Percentiles rank a stretch among this genome's conserved stretches.
Evolutionary conservation across 2,329 filamentous ascomycete species (phyloP).

Genomic region (Raffaelea albimanens): DNA sequence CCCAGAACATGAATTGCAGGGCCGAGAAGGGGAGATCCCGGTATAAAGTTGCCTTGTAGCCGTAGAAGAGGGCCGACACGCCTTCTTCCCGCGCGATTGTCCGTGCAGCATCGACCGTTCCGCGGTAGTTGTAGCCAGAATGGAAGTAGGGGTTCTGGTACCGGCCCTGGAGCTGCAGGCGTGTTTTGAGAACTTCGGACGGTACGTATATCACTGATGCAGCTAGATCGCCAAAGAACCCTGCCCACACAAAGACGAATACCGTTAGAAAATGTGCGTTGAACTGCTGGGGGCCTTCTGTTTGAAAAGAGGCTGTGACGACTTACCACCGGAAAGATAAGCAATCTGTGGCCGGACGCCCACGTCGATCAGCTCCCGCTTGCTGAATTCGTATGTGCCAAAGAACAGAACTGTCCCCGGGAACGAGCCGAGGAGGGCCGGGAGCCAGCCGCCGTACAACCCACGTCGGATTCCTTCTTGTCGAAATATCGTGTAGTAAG

Average conservation of each 20-base stretch:
- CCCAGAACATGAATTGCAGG: slow-evolving; percentile 95
- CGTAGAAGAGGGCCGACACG: slow-evolving; percentile 77
- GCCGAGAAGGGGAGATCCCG: slow-evolving; percentile 94
- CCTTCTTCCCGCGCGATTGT: slow-evolving; percentile 82
- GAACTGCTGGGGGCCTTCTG: neutral
- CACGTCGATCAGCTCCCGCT: slow-evolving; percentile 75
- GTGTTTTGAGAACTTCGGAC: slow-evolving; percentile 95
- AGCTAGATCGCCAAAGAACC: slow-evolving; percentile 86
- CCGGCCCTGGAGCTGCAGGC: slow-evolving; percentile 86
- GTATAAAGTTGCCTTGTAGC: slow-evolving; percentile 93
- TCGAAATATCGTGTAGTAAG: slow-evolving; percentile 85
- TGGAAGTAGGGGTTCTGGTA: slow-evolving; percentile 91
- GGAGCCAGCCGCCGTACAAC: slow-evolving; percentile 86
- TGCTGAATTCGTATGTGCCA: slow-evolving; percentile 91
- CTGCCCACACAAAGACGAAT: slow-evolving; percentile 29
- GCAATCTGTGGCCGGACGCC: slow-evolving; percentile 75
- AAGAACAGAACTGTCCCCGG: slow-evolving; percentile 93
- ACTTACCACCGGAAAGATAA: slow-evolving; percentile 72
- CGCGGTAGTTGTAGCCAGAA: slow-evolving; percentile 92
- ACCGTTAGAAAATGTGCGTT: neutral
- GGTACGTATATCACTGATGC: slow-evolving; percentile 93
- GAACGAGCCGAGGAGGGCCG: slow-evolving; percentile 85
- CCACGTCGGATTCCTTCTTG: slow-evolving; percentile 84
- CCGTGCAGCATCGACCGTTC: slow-evolving; percentile 71
- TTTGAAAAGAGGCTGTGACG: neutral